Evolutionary conservation across 2,329 filamentous ascomycete genomes (phyloP).

Genomic region (Dendryphion nanum): DNA sequence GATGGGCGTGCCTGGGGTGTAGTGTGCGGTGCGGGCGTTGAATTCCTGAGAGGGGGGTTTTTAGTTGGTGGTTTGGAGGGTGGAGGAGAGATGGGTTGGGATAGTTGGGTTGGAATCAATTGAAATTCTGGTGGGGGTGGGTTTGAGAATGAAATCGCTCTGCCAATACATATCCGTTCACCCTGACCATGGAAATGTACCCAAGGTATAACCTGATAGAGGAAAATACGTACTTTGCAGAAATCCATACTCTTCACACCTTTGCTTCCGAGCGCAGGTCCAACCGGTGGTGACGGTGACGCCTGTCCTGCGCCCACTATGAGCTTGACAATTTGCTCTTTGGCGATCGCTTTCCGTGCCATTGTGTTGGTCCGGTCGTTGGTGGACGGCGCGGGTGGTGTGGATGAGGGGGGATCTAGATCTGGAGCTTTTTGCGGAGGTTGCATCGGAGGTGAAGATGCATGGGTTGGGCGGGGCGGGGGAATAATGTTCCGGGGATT

Average conservation of each 20-base stretch:
- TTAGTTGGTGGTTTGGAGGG: neutral
- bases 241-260: constrained; percentile 99
- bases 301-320: constrained; percentile 96
- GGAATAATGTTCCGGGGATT: too few species aligned
- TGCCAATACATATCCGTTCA: neutral
- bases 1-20: constrained; percentile 78
- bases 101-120: neutral
- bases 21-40: constrained; percentile 88
- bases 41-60: constrained; percentile 68
- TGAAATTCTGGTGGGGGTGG: too few species aligned
- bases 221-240: constrained; percentile 70
- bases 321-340: constrained; percentile 75
- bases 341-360: constrained; percentile 37
- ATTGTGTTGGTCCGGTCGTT: constrained; percentile 27
- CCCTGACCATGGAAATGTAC: too few species aligned
- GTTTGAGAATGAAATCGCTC: too few species aligned
- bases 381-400: too few species aligned
- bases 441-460: too few species aligned
- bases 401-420: too few species aligned
- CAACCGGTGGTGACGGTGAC: constrained; percentile 90
- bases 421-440: too few species aligned
- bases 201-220: too few species aligned
- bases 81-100: neutral
- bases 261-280: constrained; percentile 93
- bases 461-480: too few species aligned